phyloP scores from a whole-genome alignment of 768 basidiomycete species.

The Tylopilus sp. region DNA sequence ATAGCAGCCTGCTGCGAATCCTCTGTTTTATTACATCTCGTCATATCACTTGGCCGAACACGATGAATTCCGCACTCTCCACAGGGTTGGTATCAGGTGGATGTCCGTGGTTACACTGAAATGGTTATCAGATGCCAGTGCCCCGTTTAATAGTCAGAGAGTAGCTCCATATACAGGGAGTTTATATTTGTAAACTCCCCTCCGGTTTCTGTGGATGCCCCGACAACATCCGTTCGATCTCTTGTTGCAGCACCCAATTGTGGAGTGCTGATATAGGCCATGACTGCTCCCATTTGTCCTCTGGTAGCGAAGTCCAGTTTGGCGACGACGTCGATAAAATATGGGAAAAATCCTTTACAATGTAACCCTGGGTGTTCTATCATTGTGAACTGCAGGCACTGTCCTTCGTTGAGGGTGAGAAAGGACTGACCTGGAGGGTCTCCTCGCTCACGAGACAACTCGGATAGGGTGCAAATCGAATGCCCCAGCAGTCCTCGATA shows the following conservation, averaged over 20 bases:
- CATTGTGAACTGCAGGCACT: neutral
- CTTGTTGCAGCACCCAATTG: constrained; percentile 12
- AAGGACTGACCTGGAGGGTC: constrained; percentile 14
- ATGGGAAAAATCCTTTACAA: constrained; percentile 84
- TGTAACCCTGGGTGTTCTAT: constrained; percentile 38
- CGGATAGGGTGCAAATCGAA: constrained; percentile 69
- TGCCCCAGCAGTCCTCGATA: constrained; percentile 67
- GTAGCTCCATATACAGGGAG: no score
- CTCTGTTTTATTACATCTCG: neutral
- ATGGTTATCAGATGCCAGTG: no score
- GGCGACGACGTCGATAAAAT: constrained; percentile 74
- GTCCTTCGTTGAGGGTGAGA: neutral
- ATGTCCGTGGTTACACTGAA: neutral
- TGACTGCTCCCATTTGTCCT: constrained; percentile 11
- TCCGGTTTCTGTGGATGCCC: neutral
- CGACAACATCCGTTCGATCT: constrained; percentile 19
- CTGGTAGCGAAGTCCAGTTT: constrained; percentile 48
- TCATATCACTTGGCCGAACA: neutral
- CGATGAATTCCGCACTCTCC: neutral
- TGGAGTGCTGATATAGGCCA: constrained; percentile 25
- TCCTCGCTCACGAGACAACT: constrained; percentile 3
- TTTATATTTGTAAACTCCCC: neutral
- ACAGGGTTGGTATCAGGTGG: neutral
- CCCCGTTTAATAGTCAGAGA: no score
- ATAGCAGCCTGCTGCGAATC: constrained; percentile 9